Evolutionary conservation across 352 stramenopile species (phyloP).

Genomic region (Globisporangium barbulae): DNA sequence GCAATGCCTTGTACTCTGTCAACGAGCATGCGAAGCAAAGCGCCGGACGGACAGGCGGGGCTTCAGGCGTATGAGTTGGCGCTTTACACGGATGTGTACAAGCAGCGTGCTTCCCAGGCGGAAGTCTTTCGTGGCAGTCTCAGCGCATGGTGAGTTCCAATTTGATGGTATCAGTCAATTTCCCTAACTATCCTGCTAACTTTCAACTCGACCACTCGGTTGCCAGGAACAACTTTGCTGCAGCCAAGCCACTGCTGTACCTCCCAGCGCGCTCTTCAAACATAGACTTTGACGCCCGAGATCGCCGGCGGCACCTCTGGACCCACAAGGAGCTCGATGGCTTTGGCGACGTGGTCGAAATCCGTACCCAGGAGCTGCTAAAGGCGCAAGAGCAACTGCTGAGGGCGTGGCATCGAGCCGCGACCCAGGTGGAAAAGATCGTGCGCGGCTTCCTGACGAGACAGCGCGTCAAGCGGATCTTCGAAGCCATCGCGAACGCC

Average conservation of each 20-base stretch:
- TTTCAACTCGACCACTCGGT: neutral
- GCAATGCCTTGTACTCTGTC: neutral
- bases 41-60: neutral
- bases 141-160: slow-evolving; percentile 19
- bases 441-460: slow-evolving; percentile 36
- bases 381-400: slow-evolving; percentile 33
- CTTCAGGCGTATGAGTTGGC: slow-evolving; percentile 30
- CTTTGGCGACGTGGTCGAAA: slow-evolving; percentile 38
- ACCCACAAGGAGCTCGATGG: slow-evolving; percentile 34
- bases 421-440: slow-evolving; percentile 35
- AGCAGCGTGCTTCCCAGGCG: slow-evolving; percentile 11
- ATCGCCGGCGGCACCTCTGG: slow-evolving; percentile 42
- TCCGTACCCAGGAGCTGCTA: slow-evolving; percentile 32
- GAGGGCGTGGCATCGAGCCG: slow-evolving; percentile 34
- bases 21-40: neutral
- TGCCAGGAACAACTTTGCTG: slow-evolving; percentile 30
- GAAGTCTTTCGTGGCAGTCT: slow-evolving; percentile 22
- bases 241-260: slow-evolving; percentile 35
- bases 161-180: neutral
- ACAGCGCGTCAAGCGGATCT: slow-evolving; percentile 29
- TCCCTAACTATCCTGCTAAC: neutral
- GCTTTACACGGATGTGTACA: slow-evolving; percentile 41
- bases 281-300: slow-evolving; percentile 34
- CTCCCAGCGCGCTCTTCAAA: slow-evolving; percentile 39
- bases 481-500: slow-evolving; percentile 23